A percentile compares a stretch with the other conserved stretches of the same genome.
These are phyloP conservation scores for Trametes elegans DNA, from an alignment of 768 basidiomycete genomes.

Conservation along the genomic window DNA sequence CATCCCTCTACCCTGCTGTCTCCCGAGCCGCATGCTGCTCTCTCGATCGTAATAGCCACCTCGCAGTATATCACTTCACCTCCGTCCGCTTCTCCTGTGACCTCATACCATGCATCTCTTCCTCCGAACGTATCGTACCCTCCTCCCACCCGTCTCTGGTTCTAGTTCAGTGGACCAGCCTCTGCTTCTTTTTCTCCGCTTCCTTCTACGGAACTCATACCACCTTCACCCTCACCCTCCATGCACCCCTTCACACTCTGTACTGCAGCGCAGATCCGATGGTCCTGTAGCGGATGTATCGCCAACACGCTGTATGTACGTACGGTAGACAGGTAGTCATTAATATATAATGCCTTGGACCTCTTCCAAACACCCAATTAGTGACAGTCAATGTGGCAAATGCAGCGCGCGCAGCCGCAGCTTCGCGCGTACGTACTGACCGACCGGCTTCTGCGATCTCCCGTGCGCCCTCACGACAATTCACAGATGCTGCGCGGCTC, in stretches of 20 bases:
- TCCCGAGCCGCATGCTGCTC: slow-evolving; percentile 6
- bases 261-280: neutral
- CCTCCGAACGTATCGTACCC: slow-evolving; percentile 6
- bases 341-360: slow-evolving; percentile 16
- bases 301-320: slow-evolving; percentile 16
- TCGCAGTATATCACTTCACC: slow-evolving; percentile 3
- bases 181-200: neutral
- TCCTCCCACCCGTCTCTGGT: neutral
- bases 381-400: neutral
- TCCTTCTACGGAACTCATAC: too few species aligned
- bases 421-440: neutral
- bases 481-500: neutral
- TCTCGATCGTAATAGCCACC: slow-evolving; percentile 14
- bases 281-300: neutral
- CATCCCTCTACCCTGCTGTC: slow-evolving; percentile 13
- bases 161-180: neutral
- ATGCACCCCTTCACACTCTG: neutral
- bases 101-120: slow-evolving; percentile 4
- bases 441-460: neutral
- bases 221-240: neutral
- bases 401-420: neutral
- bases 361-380: too few species aligned
- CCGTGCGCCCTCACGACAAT: neutral
- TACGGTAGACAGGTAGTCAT: slow-evolving; percentile 13
- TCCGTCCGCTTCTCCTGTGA: neutral